These are phyloP conservation scores for Potentilla sterilis DNA, from an alignment of 306 rosid genomes.

Conservation along the genomic window DNA sequence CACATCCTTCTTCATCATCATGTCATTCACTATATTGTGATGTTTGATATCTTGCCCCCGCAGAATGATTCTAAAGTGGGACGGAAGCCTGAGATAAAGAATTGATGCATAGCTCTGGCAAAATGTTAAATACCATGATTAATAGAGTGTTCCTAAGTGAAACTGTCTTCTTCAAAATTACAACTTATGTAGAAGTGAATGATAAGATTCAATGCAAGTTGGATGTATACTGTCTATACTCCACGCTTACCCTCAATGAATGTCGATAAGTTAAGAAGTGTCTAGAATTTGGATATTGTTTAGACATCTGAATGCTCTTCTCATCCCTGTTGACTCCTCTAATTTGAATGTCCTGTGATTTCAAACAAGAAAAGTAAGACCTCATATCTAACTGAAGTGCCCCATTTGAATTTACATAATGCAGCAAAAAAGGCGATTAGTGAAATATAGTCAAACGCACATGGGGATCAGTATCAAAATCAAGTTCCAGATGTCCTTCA, in stretches of 20 bases:
- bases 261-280: slow-evolving; percentile 86
- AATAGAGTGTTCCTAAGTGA: background rate
- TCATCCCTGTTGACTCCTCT: slow-evolving; percentile 88
- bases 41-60: slow-evolving; percentile 80
- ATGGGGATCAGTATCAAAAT: slow-evolving; percentile 71
- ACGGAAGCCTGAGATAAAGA: slow-evolving; percentile 82
- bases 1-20: slow-evolving; percentile 74
- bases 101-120: slow-evolving; percentile 84
- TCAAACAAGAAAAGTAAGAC: slow-evolving; percentile 3
- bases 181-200: background rate
- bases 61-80: slow-evolving; percentile 70
- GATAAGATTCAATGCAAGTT: background rate
- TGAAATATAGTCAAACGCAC: slow-evolving; percentile 35
- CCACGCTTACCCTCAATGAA: slow-evolving; percentile 64
- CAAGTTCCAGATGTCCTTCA: slow-evolving; percentile 86
- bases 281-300: slow-evolving; percentile 67
- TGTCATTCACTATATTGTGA: slow-evolving; percentile 83
- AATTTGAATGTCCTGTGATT: slow-evolving; percentile 81
- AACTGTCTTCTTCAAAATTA: background rate
- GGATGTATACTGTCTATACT: background rate
- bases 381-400: background rate
- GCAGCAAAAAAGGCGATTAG: background rate
- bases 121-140: slow-evolving; percentile 7
- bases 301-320: slow-evolving; percentile 78
- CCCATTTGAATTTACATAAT: background rate